Conservation (phyloP, 768 basidiomycete species). For the Sporobolomyces phaffii region DNA sequence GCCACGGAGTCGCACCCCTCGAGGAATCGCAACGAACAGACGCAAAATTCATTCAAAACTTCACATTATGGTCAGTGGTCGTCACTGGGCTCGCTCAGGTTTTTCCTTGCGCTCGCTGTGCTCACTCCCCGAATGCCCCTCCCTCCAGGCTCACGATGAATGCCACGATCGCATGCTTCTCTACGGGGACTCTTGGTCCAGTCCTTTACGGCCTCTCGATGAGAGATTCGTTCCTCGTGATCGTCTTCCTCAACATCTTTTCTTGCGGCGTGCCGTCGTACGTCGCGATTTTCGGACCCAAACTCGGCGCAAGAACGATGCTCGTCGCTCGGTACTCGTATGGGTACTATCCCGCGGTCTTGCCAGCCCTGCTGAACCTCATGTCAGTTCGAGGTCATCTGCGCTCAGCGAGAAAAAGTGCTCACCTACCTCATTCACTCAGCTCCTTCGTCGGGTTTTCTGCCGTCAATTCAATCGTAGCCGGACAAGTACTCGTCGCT, state of each 20-base stretch:
- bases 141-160: conserved; percentile 32
- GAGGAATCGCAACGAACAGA: conserved; percentile 12
- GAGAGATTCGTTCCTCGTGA: conserved; percentile 60
- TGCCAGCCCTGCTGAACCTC: conserved; percentile 54
- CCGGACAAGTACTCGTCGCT: conserved; percentile 61
- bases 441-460: conserved; percentile 59
- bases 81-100: too few species aligned
- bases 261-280: conserved; percentile 57
- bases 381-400: conserved; percentile 37
- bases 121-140: background rate
- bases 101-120: background rate
- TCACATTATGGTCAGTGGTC: conserved; percentile 28
- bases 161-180: conserved; percentile 52
- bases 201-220: conserved; percentile 58
- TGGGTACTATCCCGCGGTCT: conserved; percentile 48
- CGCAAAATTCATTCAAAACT: conserved; percentile 18
- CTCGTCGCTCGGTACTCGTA: conserved; percentile 61
- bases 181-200: conserved; percentile 64
- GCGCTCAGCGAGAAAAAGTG: background rate
- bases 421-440: background rate
- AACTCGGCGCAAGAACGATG: conserved; percentile 75
- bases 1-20: conserved; percentile 24
- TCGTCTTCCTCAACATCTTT: conserved; percentile 63
- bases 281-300: conserved; percentile 69
- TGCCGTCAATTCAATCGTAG: conserved; percentile 62